Base-by-base conservation (phyloP, 2,329 filamentous ascomycete genomes). In the Talaromyces atroroseus region DNA sequence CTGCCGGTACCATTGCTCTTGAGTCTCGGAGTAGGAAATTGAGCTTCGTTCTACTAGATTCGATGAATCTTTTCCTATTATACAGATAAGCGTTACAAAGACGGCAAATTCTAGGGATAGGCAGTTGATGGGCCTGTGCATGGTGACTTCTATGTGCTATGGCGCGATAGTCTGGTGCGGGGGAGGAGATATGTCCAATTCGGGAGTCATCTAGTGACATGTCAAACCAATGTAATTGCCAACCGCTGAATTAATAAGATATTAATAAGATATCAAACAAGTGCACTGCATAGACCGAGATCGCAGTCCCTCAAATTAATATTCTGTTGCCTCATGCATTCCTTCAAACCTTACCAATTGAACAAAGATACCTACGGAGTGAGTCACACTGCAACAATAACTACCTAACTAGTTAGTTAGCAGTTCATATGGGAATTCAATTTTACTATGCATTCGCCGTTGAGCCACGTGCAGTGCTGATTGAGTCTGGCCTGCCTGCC, bases 71-170 rank as follows among this genome's bases (percentile, higher is more conserved):
- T 29, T n/a, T 23, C 49, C 23, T 54, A 42, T 16, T 55, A 55
- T 32, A 36, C 46, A 7, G 53, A 55, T 49, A 46, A 55, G 36
- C 53, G 53, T 21, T 23, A 49, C 23, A 46, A 55, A 45, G 46
- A 55, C 44, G 53, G 53, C 36, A 55, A 49, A 26, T 20, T 55
- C n/a, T 49, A 55, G 45, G 53, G 53, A 29, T 40, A 49, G 53
- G 53, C 46, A 2, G 23, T 55, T 26, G 53, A 55, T 45, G 53
- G 53, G 7, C 34, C 46, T 55, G 53, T 46, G 16, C 53, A 55
- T 34, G 53, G 46, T 24, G 53, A 50, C 14, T 55, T 55, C n/a
- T 55, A 50, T 29, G 34, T 50, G 21, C 53, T 47, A 45, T 55
- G 53, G 53, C 34, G 50, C 18, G 53, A 47, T 11, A 50, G 47